phyloP scores from a whole-genome alignment of 495 filamentous ascomycete species.

The Xylaria longipes region DNA sequence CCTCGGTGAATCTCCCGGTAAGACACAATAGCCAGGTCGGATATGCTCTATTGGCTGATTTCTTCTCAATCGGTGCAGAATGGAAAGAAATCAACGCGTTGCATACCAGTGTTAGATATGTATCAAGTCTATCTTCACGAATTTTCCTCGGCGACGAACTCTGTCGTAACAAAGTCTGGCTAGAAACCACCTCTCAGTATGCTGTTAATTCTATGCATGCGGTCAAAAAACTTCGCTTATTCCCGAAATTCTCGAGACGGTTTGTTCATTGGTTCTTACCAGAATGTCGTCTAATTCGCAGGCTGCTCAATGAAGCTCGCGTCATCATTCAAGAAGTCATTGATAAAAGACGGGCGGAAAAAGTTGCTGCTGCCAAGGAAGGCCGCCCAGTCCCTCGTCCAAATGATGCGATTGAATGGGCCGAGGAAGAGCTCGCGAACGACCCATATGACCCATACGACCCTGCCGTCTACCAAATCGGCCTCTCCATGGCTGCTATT shows the following conservation, averaged over 20 bases:
- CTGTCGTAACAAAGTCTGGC: constrained; percentile 54
- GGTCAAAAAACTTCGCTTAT: constrained; percentile 42
- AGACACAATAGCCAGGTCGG: neutral
- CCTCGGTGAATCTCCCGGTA: constrained; percentile 32
- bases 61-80: constrained; percentile 22
- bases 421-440: constrained; percentile 28
- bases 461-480: constrained; percentile 46
- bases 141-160: constrained; percentile 57
- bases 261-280: constrained; percentile 48
- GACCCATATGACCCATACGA: constrained; percentile 32
- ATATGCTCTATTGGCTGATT: neutral
- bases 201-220: constrained; percentile 43
- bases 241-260: constrained; percentile 41
- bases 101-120: constrained; percentile 36
- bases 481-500: constrained; percentile 41
- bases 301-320: constrained; percentile 35
- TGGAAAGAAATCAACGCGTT: constrained; percentile 37
- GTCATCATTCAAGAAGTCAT: constrained; percentile 41
- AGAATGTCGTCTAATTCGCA: constrained; percentile 33
- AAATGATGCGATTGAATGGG: constrained; percentile 46
- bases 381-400: constrained; percentile 25
- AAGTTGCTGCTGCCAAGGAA: constrained; percentile 26
- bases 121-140: constrained; percentile 52
- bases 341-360: constrained; percentile 34
- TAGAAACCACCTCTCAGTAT: constrained; percentile 49